A percentile compares a stretch with the other conserved stretches of the same genome.
phyloP scores from a whole-genome alignment of 1,284 basidiomycete genomes.

The Sanghuangporus baumii region DNA sequence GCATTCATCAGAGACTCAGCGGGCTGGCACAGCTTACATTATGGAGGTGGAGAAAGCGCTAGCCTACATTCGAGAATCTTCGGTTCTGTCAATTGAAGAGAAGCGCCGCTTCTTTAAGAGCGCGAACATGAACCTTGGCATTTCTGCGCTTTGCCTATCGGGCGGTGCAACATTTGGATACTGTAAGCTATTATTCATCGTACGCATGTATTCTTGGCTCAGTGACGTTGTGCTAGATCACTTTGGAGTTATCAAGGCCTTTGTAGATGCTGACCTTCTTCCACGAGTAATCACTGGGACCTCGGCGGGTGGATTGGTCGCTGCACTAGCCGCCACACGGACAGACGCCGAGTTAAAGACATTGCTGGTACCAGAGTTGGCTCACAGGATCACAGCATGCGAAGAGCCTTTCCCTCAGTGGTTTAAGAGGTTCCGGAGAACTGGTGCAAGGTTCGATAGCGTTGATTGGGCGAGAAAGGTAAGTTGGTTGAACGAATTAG shows the following conservation, averaged over 20 bases:
- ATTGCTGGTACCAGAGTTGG: slow-evolving; percentile 77
- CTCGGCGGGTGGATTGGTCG: slow-evolving; percentile 76
- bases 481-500: slow-evolving; percentile 10
- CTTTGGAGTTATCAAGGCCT: slow-evolving; percentile 88
- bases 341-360: slow-evolving; percentile 84
- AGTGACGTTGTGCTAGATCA: slow-evolving; percentile 49
- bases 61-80: slow-evolving; percentile 67
- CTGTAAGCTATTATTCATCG: slow-evolving; percentile 41
- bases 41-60: slow-evolving; percentile 74
- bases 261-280: slow-evolving; percentile 82
- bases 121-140: slow-evolving; percentile 85
- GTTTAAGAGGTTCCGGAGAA: slow-evolving; percentile 77
- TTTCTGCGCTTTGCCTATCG: slow-evolving; percentile 87
- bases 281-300: slow-evolving; percentile 68
- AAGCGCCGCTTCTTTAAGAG: slow-evolving; percentile 91
- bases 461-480: slow-evolving; percentile 91
- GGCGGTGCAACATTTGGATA: slow-evolving; percentile 95
- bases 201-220: not conserved
- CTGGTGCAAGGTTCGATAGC: slow-evolving; percentile 92
- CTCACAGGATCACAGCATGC: slow-evolving; percentile 87
- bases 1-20: not conserved
- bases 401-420: slow-evolving; percentile 79
- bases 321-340: slow-evolving; percentile 82
- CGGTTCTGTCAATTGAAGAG: slow-evolving; percentile 76
- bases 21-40: slow-evolving; percentile 56